These are phyloP conservation scores for Fusarium sp. DNA, from an alignment of 2,329 filamentous ascomycete genomes.

Conservation along the genomic window DNA sequence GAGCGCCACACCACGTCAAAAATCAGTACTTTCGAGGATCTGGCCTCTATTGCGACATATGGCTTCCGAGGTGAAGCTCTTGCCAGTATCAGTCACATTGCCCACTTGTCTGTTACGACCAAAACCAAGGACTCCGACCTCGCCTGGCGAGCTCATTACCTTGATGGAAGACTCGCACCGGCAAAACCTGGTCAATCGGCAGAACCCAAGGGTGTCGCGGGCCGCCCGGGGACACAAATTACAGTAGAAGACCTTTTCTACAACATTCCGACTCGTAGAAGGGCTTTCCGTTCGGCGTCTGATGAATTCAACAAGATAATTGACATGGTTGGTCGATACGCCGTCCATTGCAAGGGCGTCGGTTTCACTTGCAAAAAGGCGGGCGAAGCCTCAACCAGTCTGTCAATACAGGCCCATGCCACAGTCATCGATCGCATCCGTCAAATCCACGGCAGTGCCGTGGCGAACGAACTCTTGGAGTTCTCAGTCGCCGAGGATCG, in stretches of 20 bases:
- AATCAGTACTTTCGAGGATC: slow-evolving; percentile 91
- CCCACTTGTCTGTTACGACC: slow-evolving; percentile 94
- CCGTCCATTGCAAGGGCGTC: slow-evolving; percentile 91
- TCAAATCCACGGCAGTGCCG: slow-evolving; percentile 86
- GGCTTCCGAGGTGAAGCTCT: slow-evolving; percentile 98
- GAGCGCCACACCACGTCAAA: slow-evolving; percentile 98
- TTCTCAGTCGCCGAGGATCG: slow-evolving; percentile 80
- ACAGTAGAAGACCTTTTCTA: slow-evolving; percentile 98
- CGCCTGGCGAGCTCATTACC: slow-evolving; percentile 92
- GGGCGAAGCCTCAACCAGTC: slow-evolving; percentile 85
- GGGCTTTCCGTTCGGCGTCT: slow-evolving; percentile 90
- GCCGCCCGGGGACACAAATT: slow-evolving; percentile 92
- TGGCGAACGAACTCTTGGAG: slow-evolving; percentile 90
- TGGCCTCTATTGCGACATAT: slow-evolving; percentile 91
- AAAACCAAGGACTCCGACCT: slow-evolving; percentile 90
- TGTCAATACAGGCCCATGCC: slow-evolving; percentile 83
- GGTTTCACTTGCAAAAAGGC: slow-evolving; percentile 98
- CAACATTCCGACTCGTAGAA: slow-evolving; percentile 89
- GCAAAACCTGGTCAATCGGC: slow-evolving; percentile 89
- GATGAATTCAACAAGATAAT: slow-evolving; percentile 99
- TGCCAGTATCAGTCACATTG: slow-evolving; percentile 98
- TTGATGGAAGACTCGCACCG: slow-evolving; percentile 84
- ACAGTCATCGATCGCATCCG: slow-evolving; percentile 86
- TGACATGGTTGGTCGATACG: slow-evolving; percentile 93
- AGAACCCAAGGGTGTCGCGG: slow-evolving; percentile 90